Evolutionary conservation across 106 monocot species (phyloP).

Genomic region (Chionographis japonica): DNA sequence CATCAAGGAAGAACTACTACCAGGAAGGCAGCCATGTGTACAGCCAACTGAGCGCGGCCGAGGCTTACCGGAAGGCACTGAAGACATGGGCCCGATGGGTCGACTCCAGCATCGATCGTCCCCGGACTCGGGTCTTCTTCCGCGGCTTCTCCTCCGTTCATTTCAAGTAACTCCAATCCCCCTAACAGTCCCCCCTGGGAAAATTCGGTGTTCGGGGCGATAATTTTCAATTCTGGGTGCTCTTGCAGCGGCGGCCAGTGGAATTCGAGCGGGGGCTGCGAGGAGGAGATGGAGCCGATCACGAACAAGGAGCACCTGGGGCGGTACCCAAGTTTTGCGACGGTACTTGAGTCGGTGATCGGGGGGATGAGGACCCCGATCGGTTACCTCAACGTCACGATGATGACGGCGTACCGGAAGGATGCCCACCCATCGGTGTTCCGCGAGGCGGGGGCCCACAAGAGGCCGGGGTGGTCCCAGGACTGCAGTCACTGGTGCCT

Average conservation of each 20-base stretch:
- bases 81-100: constrained; percentile 48
- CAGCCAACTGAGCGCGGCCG: constrained; percentile 15
- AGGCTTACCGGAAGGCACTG: constrained; percentile 38
- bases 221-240: neutral
- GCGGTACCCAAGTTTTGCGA: constrained; percentile 21
- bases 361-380: constrained; percentile 25
- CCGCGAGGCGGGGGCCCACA: constrained; percentile 4
- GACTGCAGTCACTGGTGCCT: constrained; percentile 76
- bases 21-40: constrained; percentile 41
- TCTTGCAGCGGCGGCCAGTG: constrained; percentile 50
- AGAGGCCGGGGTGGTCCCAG: constrained; percentile 5
- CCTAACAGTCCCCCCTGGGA: neutral
- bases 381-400: constrained; percentile 39
- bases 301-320: constrained; percentile 17
- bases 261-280: constrained; percentile 42
- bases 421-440: constrained; percentile 48
- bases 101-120: constrained; percentile 20
- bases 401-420: constrained; percentile 55
- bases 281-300: constrained; percentile 36
- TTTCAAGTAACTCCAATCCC: constrained; percentile 22
- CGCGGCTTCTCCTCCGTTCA: constrained; percentile 44
- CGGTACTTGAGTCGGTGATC: constrained; percentile 24
- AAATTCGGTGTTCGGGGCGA: too few relatives aligned
- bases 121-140: constrained; percentile 33
- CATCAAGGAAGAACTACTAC: constrained; percentile 39